Evolutionary conservation across 2,329 filamentous ascomycete species (phyloP).

Genomic region (Anisogramma anomala): DNA sequence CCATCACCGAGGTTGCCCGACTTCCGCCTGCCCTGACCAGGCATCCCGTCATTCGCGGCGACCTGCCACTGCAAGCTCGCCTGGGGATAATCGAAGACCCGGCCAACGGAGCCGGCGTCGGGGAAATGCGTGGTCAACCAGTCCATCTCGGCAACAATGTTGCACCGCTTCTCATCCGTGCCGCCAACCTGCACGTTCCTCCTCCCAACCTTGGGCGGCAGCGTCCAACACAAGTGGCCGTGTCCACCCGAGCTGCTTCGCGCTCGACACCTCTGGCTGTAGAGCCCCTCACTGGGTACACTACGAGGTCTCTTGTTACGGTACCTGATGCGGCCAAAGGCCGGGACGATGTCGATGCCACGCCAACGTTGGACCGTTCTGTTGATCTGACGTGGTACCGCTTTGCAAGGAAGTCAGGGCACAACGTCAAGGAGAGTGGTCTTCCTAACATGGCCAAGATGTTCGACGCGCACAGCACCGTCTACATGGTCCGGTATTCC

Average conservation of each 20-base stretch:
- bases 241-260: neutral
- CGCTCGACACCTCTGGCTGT: neutral
- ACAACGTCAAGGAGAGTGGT: neutral
- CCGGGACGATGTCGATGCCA: slow-evolving; percentile 18
- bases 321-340: neutral
- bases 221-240: slow-evolving; percentile 1
- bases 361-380: slow-evolving; percentile 16
- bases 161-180: neutral
- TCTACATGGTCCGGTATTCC: slow-evolving; percentile 4
- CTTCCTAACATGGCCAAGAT: slow-evolving; percentile 2
- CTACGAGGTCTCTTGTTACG: neutral
- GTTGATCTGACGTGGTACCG: slow-evolving; percentile 16
- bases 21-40: slow-evolving; percentile 1
- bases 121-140: neutral
- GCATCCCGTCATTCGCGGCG: slow-evolving; percentile 2
- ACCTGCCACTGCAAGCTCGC: neutral
- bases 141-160: neutral
- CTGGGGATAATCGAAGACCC: neutral
- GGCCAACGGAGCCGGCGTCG: neutral
- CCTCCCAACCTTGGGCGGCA: slow-evolving; percentile 1
- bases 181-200: neutral
- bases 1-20: neutral
- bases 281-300: neutral
- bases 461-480: slow-evolving; percentile 13
- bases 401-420: slow-evolving; percentile 1